These are phyloP conservation scores for Cetraspora pellucida DNA, from an alignment of 192 early-diverging fungal genomes.

Conservation along the genomic window DNA sequence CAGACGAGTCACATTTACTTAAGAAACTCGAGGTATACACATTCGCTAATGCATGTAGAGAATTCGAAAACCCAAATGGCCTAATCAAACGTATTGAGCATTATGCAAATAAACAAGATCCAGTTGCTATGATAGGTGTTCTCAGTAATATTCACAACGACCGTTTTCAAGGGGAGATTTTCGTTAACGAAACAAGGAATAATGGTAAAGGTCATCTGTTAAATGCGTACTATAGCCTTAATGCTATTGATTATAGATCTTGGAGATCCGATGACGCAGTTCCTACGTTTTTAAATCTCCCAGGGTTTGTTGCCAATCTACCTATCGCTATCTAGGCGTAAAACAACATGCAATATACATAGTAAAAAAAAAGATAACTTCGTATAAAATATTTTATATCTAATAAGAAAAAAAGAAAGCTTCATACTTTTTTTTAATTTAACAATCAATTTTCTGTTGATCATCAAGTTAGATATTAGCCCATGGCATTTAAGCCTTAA, in stretches of 20 bases:
- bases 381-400: too few relatives aligned
- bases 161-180: not conserved
- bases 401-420: too few relatives aligned
- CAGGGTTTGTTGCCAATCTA: not conserved
- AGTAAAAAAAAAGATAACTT: too few relatives aligned
- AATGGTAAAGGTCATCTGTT: constrained; percentile 1
- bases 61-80: not conserved
- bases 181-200: not conserved
- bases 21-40: constrained; percentile 25
- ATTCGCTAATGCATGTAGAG: constrained; percentile 7
- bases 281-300: not conserved
- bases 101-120: constrained; percentile 18
- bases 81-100: constrained; percentile 7
- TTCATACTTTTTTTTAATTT: too few relatives aligned
- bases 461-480: too few relatives aligned
- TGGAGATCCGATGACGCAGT: too few relatives aligned
- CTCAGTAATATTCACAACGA: not conserved
- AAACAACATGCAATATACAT: too few relatives aligned
- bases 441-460: too few relatives aligned
- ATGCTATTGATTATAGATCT: not conserved
- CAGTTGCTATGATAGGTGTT: not conserved
- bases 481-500: too few relatives aligned
- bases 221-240: not conserved
- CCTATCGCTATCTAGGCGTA: too few relatives aligned
- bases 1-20: not conserved